Evolutionary conservation across 2,329 filamentous ascomycete species (phyloP).

Genomic region (Fusarium sp.): DNA sequence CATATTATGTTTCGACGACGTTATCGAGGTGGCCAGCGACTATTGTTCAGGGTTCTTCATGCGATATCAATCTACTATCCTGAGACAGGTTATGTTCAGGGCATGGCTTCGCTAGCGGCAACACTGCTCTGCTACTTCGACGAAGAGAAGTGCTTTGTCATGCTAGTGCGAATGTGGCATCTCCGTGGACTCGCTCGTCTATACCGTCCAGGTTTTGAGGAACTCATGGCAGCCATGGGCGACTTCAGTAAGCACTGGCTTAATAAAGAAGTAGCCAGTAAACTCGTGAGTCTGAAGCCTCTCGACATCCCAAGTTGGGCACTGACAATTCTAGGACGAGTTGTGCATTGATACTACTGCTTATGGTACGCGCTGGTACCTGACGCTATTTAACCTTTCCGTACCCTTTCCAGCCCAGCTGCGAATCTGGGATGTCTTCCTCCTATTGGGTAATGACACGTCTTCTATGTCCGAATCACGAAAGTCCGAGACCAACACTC

Average conservation of each 20-base stretch:
- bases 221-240: constrained; percentile 83
- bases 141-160: constrained; percentile 92
- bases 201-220: constrained; percentile 84
- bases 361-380: constrained; percentile 97
- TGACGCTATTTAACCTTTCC: constrained; percentile 96
- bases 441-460: constrained; percentile 74
- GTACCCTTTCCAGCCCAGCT: constrained; percentile 94
- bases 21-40: constrained; percentile 89
- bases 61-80: constrained; percentile 91
- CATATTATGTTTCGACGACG: constrained; percentile 97
- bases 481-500: constrained; percentile 30
- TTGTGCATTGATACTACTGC: constrained; percentile 84
- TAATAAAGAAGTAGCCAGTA: constrained; percentile 78
- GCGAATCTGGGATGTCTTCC: constrained; percentile 96
- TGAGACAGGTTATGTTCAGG: constrained; percentile 93
- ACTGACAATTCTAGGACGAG: constrained; percentile 62
- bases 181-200: constrained; percentile 84
- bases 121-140: constrained; percentile 97
- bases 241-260: constrained; percentile 91
- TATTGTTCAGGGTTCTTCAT: constrained; percentile 92
- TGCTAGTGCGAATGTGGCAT: constrained; percentile 95
- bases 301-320: background rate
- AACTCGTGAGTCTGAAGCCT: constrained; percentile 69
- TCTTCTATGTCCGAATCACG: constrained; percentile 12
- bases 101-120: constrained; percentile 93